Percentiles rank a stretch among this genome's conserved stretches.
phyloP scores from a whole-genome alignment of 768 basidiomycete genomes.

The Imleria badia region DNA sequence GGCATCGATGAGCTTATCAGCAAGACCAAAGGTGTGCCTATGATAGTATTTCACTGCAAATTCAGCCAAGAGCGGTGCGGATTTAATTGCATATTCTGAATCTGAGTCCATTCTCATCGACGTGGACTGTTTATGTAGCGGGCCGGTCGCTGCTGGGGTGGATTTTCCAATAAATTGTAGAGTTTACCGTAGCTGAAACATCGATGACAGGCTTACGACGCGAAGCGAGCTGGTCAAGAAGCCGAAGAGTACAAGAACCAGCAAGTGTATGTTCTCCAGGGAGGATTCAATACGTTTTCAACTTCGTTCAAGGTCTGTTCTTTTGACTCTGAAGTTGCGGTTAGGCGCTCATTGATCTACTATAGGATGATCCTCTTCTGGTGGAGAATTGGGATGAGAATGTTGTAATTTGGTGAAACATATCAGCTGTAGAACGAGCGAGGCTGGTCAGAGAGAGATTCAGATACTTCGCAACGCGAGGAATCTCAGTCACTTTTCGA shows the following conservation, averaged over 20 bases:
- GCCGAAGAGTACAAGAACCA: slow-evolving; percentile 46
- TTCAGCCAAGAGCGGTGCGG: slow-evolving; percentile 74
- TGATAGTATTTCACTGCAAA: slow-evolving; percentile 76
- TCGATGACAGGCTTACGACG: slow-evolving; percentile 58
- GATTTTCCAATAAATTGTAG: slow-evolving; percentile 13
- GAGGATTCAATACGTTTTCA: slow-evolving; percentile 75
- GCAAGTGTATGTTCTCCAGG: slow-evolving; percentile 63
- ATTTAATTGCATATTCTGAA: not conserved
- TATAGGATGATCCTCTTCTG: slow-evolving; percentile 61
- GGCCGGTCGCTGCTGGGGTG: slow-evolving; percentile 77
- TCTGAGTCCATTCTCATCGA: slow-evolving; percentile 5
- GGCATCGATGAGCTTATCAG: slow-evolving; percentile 59
- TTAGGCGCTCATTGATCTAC: slow-evolving; percentile 3
- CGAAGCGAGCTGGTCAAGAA: slow-evolving; percentile 49
- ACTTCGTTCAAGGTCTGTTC: slow-evolving; percentile 57
- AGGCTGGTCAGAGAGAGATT: not conserved
- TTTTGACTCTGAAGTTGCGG: not conserved
- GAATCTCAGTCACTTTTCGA: not conserved
- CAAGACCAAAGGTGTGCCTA: slow-evolving; percentile 58
- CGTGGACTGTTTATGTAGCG: slow-evolving; percentile 41
- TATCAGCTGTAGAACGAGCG: not conserved
- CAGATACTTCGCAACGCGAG: not conserved
- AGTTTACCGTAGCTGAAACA: slow-evolving; percentile 3
- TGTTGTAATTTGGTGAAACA: slow-evolving; percentile 52
- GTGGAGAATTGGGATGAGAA: slow-evolving; percentile 74